Base-by-base conservation (phyloP, 2,329 filamentous ascomycete genomes). In the Moelleriella libera region DNA sequence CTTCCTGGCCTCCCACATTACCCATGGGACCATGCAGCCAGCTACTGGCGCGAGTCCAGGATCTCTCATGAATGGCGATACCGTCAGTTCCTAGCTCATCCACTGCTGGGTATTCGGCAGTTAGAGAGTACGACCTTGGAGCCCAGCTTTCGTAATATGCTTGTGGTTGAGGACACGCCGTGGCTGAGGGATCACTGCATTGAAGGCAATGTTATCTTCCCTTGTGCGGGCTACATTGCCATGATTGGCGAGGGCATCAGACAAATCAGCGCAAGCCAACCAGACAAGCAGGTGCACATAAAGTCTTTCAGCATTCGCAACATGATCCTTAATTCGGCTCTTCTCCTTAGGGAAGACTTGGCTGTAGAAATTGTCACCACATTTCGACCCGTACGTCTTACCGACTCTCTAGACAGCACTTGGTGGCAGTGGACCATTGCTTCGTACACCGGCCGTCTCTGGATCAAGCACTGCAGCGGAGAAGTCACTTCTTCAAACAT, bases 151-250 rank as follows among this genome's bases (percentile, higher is more conserved):
- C 45, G 57, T 0, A 59, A 60, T n/a, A 1, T 55, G 1, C 43
- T 60, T 5, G 47, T 48, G 5, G 1, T 58, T 0, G 49, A 52
- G 1, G 34, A 56, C 21, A 48, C 34, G 2, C 60, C 72, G 12
- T 72, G 72, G 47, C 57, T 69, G 1, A 57, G 67, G n/a, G 67
- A 71, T 47, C 70, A 72, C 57, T 50, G 55, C 7, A 65, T 71
- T 58, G 60, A 65, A 41, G 67, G 60, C 47, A 60, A 70, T 41
- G 61, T 64, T 39, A 60, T 71, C 49, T 68, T 67, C 44, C 64
- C 69, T 34, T 63, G 58, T 30, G 60, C 62, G 0, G 68, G 66
- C 8, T 59, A 61, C 30, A 54, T 63, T 0, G 60, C 62, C 6
- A 60, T 68, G 57, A 48, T 47, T 6, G 55, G 48, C 1, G 58